phyloP scores from a whole-genome alignment of 2,329 filamentous ascomycete genomes.

The Calonectria hongkongensis region DNA sequence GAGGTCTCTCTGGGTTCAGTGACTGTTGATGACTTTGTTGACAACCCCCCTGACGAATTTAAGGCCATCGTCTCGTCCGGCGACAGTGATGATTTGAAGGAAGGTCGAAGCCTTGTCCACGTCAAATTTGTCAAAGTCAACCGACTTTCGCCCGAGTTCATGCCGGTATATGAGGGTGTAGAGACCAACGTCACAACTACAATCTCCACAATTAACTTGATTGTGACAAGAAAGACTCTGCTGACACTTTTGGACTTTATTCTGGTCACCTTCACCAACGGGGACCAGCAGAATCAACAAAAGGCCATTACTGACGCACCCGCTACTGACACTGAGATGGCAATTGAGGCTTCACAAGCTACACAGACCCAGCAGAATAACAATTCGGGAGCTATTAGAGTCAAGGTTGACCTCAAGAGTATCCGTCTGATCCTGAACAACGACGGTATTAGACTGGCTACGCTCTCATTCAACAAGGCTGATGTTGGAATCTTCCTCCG shows the following conservation, averaged over 20 bases:
- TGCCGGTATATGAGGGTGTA: conserved; percentile 92
- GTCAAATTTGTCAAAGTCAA: conserved; percentile 95
- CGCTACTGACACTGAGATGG: conserved; percentile 58
- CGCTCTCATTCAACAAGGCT: conserved; percentile 92
- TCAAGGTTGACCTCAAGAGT: conserved; percentile 94
- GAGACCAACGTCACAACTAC: conserved; percentile 94
- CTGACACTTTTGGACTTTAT: conserved; percentile 96
- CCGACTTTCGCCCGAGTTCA: conserved; percentile 92
- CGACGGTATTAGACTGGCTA: conserved; percentile 95
- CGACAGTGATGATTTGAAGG: conserved; percentile 81
- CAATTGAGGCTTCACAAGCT: conserved; percentile 57
- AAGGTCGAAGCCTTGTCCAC: conserved; percentile 87
- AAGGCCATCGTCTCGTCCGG: conserved; percentile 97
- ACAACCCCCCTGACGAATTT: conserved; percentile 91
- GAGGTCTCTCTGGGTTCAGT: conserved; percentile 92
- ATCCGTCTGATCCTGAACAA: conserved; percentile 97
- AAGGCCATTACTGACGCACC: conserved; percentile 63
- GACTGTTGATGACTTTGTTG: conserved; percentile 95
- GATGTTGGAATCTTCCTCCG: conserved; percentile 93
- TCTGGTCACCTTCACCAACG: conserved; percentile 89
- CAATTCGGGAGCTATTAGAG: conserved; percentile 84
- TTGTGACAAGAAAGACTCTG: conserved; percentile 94
- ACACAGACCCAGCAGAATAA: conserved; percentile 57
- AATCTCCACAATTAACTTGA: conserved; percentile 95
- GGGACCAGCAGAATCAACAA: conserved; percentile 61